These are phyloP conservation scores for Xylaria sp. DNA, from an alignment of 2,329 filamentous ascomycete species.

Conservation along the genomic window DNA sequence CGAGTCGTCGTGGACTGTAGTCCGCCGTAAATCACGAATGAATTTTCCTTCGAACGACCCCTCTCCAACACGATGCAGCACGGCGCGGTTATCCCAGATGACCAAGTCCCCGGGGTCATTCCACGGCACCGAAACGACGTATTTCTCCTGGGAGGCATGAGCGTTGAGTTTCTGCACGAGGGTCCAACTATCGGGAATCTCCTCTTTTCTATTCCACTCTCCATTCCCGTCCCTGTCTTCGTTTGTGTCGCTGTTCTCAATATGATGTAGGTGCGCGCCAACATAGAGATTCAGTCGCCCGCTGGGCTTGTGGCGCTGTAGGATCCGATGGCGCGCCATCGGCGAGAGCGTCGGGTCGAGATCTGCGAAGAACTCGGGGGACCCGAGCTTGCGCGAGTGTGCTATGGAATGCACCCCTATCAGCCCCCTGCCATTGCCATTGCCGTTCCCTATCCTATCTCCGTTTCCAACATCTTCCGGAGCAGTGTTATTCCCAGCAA, in stretches of 20 bases:
- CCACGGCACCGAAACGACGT: slow-evolving; percentile 55
- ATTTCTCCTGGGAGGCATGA: slow-evolving; percentile 55
- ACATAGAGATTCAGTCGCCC: slow-evolving; percentile 60
- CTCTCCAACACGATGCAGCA: slow-evolving; percentile 58
- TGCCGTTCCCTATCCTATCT: slow-evolving; percentile 35
- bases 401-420: slow-evolving; percentile 57
- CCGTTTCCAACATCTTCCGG: slow-evolving; percentile 18
- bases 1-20: slow-evolving; percentile 58
- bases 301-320: slow-evolving; percentile 57
- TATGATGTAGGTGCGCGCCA: slow-evolving; percentile 58
- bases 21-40: slow-evolving; percentile 59
- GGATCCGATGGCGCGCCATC: slow-evolving; percentile 53
- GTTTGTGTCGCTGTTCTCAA: slow-evolving; percentile 52
- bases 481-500: slow-evolving; percentile 12
- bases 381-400: slow-evolving; percentile 58
- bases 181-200: slow-evolving; percentile 43
- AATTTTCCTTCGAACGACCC: slow-evolving; percentile 56
- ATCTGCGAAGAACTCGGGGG: slow-evolving; percentile 54
- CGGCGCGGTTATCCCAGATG: slow-evolving; percentile 64
- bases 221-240: slow-evolving; percentile 36
- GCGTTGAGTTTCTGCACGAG: slow-evolving; percentile 49
- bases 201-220: not conserved
- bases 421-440: too few species aligned
- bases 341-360: slow-evolving; percentile 47
- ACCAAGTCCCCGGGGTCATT: slow-evolving; percentile 55